Evolutionary conservation across 805 yeast species (phyloP).

Genomic region (Suhomyces sp.): DNA sequence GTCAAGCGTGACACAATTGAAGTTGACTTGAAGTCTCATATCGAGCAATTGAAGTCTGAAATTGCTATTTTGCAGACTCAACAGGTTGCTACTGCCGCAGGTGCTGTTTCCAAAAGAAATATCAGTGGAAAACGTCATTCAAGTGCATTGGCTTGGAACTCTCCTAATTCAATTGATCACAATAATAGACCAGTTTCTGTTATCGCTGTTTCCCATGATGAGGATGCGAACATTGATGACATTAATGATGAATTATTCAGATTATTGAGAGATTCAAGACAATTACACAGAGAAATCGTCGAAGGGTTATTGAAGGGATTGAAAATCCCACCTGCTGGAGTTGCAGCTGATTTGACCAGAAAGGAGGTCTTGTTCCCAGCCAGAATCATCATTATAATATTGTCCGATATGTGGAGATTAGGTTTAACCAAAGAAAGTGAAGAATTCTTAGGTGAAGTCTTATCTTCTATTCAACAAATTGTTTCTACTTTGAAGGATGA

Average conservation of each 20-base stretch:
- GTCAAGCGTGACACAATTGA: conserved; percentile 62
- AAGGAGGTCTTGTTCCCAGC: conserved; percentile 96
- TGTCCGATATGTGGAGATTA: conserved; percentile 97
- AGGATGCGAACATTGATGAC: conserved; percentile 57
- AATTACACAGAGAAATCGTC: conserved; percentile 77
- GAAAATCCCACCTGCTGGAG: conserved; percentile 82
- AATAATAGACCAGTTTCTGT: conserved; percentile 60
- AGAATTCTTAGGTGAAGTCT: conserved; percentile 82
- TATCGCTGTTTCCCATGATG: conserved; percentile 55
- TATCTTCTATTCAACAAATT: conserved; percentile 80
- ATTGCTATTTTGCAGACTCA: conserved; percentile 45
- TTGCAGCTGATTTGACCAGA: conserved; percentile 76
- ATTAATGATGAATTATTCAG: conserved; percentile 75
- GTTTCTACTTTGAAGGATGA: conserved; percentile 81
- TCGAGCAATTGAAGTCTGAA: conserved; percentile 53
- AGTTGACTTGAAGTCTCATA: conserved; percentile 62
- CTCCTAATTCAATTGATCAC: conserved; percentile 37
- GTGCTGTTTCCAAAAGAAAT: conserved; percentile 31
- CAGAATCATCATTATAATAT: conserved; percentile 84
- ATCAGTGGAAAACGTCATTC: conserved; percentile 42
- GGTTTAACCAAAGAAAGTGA: conserved; percentile 93
- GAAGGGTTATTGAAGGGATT: conserved; percentile 83
- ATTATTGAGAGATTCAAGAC: conserved; percentile 66
- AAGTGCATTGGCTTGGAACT: conserved; percentile 38
- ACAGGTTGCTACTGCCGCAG: conserved; percentile 29